Evolutionary conservation across 192 early-diverging fungal species (phyloP), one percentile per base, ranked within the genome.

Genomic region (Oehlia diaphana): DNA sequence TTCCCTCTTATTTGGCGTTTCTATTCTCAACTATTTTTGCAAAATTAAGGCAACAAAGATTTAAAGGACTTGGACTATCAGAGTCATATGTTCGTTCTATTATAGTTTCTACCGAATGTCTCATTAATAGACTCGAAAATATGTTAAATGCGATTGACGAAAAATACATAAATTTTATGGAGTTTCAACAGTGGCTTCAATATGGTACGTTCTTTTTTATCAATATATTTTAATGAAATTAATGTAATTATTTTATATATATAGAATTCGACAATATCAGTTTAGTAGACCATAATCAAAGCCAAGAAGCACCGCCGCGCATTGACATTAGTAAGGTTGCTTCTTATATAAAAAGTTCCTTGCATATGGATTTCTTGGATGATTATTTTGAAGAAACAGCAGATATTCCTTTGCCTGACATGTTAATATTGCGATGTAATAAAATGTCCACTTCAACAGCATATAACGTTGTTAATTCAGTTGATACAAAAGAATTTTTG

Each of bases 181-280:
- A 79, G 4, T 79, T 79, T 39, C 66, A 71, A 26, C 61, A 79
- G 37, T 79, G 77, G 77, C 49, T 79, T 61, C 77, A 79, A 79
- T 44, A 28, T 26, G 77, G 76, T 64, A 68, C 26, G 65, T 8
- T 16, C 16, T 31, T 19, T 76, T 68, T 37, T 64, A 28, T 71
- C 1, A 12, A 72, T n/a, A 26, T 39, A 8, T 14, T 21, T 3
- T 13, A 23, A 72, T 72, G 8, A 21, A 49, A 37, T 1, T 49
- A 7, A 72, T 23, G 14, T 28, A 50, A 21, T 14, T 50, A 28
- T 33, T 42, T 77, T 23, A 47, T 12, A 12, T 47, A 47, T 47
- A 12, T 13, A 78, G 76, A 68, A 78, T 78, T 78, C 47, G 76
- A 78, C n/a, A 68, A 53, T 58, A 50, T 78, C 39, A 37, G 13